These are phyloP conservation scores for Chara braunii DNA, from an alignment of 139 green algal genomes.

Conservation along the genomic window DNA sequence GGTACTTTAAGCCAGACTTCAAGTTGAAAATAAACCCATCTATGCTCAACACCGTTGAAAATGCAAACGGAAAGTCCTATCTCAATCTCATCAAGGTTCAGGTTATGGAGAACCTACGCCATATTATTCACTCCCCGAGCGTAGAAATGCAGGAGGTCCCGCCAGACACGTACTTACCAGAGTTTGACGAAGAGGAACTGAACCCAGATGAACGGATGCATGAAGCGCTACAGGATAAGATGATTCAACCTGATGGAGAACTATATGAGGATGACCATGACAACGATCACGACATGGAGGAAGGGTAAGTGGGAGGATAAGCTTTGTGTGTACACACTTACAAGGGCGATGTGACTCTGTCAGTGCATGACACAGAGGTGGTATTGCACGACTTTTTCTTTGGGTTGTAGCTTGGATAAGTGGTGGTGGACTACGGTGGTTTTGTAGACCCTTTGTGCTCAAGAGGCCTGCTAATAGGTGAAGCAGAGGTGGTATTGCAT, in stretches of 20 bases:
- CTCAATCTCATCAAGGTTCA: conserved; percentile 59
- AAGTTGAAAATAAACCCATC: conserved; percentile 23
- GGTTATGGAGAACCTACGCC: conserved; percentile 61
- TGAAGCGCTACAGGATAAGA: conserved; percentile 14
- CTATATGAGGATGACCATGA: conserved; percentile 36
- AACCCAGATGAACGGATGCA: conserved; percentile 19
- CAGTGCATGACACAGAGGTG: too few species aligned
- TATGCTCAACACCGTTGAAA: conserved; percentile 48
- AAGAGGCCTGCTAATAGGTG: too few species aligned
- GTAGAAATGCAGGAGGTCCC: conserved; percentile 42
- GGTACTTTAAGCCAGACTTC: conserved; percentile 59
- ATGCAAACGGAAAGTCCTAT: conserved; percentile 71
- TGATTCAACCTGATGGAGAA: conserved; percentile 19
- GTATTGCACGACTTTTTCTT: too few species aligned
- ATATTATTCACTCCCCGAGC: conserved; percentile 56
- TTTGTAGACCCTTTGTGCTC: too few species aligned
- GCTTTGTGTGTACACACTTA: too few species aligned
- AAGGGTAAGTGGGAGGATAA: too few species aligned
- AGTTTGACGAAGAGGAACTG: conserved; percentile 32
- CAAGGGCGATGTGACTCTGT: too few species aligned
- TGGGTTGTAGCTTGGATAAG: too few species aligned
- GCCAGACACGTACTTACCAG: conserved; percentile 27
- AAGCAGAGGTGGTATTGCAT: too few species aligned
- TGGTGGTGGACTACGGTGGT: too few species aligned
- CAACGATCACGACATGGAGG: conserved; percentile 16